Conservation (phyloP, 2,329 filamentous ascomycete species). For the Diaporthe sp. region DNA sequence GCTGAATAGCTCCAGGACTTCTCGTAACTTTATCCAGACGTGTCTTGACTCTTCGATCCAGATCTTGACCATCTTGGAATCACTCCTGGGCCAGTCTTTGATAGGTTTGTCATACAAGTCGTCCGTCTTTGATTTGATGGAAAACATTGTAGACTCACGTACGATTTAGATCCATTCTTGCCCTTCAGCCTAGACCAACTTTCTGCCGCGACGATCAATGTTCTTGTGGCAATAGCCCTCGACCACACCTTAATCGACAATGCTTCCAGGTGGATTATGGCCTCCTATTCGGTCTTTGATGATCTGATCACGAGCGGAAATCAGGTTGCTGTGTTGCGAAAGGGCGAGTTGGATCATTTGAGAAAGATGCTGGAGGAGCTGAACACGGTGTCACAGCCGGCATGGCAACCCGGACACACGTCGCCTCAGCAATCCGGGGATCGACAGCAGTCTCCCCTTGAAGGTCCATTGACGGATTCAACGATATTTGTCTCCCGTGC, state of each 20-base stretch:
- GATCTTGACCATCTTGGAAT: slow-evolving; percentile 50
- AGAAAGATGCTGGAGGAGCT: slow-evolving; percentile 25
- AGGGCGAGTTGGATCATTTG: slow-evolving; percentile 3
- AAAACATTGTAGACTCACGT: not conserved
- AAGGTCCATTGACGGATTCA: not conserved
- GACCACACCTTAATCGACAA: slow-evolving; percentile 13
- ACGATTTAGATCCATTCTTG: not conserved
- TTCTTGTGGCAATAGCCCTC: slow-evolving; percentile 9
- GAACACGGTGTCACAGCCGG: not conserved
- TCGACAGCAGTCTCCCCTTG: not conserved
- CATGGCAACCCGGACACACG: not conserved
- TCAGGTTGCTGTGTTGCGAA: not conserved
- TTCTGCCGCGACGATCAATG: slow-evolving; percentile 8
- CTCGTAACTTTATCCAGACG: slow-evolving; percentile 44
- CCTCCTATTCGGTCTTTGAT: slow-evolving; percentile 1
- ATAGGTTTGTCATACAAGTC: slow-evolving; percentile 40
- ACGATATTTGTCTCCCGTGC: slow-evolving; percentile 7
- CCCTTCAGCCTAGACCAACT: slow-evolving; percentile 24
- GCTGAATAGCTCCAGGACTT: slow-evolving; percentile 50
- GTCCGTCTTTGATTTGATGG: too few relatives aligned
- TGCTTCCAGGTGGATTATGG: not conserved
- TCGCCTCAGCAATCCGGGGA: not conserved
- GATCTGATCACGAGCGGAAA: slow-evolving; percentile 15
- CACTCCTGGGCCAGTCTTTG: slow-evolving; percentile 37
- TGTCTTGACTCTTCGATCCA: slow-evolving; percentile 23